Evolutionary conservation across 345 rosid genomes (phyloP).

Genomic region (Aquilaria malaccensis): DNA sequence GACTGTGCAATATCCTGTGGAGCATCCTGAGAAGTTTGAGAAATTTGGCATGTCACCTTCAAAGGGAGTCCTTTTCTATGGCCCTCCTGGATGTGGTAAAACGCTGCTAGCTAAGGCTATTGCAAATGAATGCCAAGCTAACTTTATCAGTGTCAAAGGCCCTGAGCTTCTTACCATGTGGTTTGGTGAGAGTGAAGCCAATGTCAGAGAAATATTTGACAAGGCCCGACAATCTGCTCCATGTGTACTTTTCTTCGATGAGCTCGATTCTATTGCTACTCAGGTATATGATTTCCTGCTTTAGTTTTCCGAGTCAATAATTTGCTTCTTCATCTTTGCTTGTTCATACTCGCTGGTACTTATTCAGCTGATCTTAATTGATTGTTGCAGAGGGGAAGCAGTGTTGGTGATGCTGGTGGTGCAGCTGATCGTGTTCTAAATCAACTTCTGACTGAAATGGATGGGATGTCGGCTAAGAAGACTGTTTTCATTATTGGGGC

Average conservation of each 20-base stretch:
- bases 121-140: slow-evolving; percentile 68
- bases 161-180: slow-evolving; percentile 75
- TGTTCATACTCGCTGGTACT: background rate
- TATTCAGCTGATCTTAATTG: background rate
- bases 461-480: slow-evolving; percentile 65
- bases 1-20: slow-evolving; percentile 82
- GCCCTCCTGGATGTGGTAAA: slow-evolving; percentile 70
- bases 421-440: slow-evolving; percentile 68
- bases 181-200: slow-evolving; percentile 81
- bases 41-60: slow-evolving; percentile 84
- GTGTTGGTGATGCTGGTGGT: slow-evolving; percentile 60
- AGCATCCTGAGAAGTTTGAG: slow-evolving; percentile 77
- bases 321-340: background rate
- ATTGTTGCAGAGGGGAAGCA: slow-evolving; percentile 49
- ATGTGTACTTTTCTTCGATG: slow-evolving; percentile 74
- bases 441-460: slow-evolving; percentile 73
- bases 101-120: slow-evolving; percentile 66
- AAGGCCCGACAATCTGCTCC: slow-evolving; percentile 68
- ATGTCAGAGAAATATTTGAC: slow-evolving; percentile 68
- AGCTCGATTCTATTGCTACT: slow-evolving; percentile 73
- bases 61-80: slow-evolving; percentile 65
- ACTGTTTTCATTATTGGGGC: slow-evolving; percentile 65
- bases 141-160: slow-evolving; percentile 67
- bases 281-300: slow-evolving; percentile 32
- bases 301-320: background rate